A percentile compares a stretch with the other conserved stretches of the same genome.
Evolutionary conservation across 192 early-diverging fungal species (phyloP).

Genomic region (Coemansia sp.): DNA sequence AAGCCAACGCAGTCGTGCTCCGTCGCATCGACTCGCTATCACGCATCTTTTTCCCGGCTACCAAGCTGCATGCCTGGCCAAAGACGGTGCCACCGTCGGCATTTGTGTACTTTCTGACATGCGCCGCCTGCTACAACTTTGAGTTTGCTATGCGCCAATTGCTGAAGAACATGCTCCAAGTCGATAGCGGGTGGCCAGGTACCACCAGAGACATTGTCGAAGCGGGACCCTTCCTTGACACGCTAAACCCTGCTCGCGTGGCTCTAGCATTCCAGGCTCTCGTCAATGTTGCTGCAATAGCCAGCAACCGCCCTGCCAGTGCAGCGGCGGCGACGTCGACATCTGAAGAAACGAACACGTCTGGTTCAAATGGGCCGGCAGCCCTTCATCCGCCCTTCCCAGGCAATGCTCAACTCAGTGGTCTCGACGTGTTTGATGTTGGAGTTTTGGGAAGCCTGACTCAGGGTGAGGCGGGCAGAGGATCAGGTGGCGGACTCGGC

Average conservation of each 20-base stretch:
- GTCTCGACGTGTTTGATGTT: conserved; percentile 32
- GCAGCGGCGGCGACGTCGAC: neutral
- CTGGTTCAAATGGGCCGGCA: neutral
- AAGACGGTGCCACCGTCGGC: conserved; percentile 49
- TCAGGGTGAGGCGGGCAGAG: neutral
- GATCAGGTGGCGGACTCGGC: neutral
- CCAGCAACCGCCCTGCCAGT: conserved; percentile 14
- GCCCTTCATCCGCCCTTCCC: conserved; percentile 36
- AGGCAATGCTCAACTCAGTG: conserved; percentile 40
- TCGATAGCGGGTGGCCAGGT: conserved; percentile 50
- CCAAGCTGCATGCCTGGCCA: conserved; percentile 52
- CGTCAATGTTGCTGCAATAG: conserved; percentile 42
- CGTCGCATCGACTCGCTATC: conserved; percentile 51
- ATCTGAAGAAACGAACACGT: neutral
- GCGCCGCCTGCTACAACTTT: conserved; percentile 54
- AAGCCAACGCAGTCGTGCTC: conserved; percentile 53
- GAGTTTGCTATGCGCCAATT: conserved; percentile 46
- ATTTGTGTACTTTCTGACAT: conserved; percentile 50
- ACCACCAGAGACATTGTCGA: conserved; percentile 41
- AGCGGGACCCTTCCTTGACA: conserved; percentile 38
- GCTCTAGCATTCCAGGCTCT: conserved; percentile 46
- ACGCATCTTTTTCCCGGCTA: conserved; percentile 53
- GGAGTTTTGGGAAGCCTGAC: neutral
- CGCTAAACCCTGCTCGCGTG: conserved; percentile 48
- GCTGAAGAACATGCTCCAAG: conserved; percentile 44